These are phyloP conservation scores for Fusarium clavum DNA, from an alignment of 2,329 filamentous ascomycete genomes.

Conservation along the genomic window DNA sequence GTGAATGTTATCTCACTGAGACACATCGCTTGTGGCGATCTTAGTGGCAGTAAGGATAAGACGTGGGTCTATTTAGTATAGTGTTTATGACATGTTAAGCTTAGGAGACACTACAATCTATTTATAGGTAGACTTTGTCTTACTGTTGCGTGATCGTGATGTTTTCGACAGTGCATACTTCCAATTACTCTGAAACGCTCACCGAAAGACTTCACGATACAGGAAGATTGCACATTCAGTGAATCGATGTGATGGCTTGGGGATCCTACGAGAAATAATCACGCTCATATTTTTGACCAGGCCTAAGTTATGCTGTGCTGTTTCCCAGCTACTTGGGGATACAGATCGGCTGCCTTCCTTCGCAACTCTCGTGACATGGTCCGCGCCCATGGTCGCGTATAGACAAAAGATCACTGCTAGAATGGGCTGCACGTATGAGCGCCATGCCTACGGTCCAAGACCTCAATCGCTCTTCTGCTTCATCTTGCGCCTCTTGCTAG, in stretches of 20 bases:
- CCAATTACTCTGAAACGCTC: background rate
- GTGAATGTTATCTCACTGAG: background rate
- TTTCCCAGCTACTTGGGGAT: accelerated
- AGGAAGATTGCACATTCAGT: accelerated
- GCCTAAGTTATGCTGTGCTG: background rate
- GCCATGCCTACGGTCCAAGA: background rate
- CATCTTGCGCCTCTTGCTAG: background rate
- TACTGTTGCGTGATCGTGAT: accelerated
- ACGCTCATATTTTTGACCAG: background rate
- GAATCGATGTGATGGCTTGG: accelerated
- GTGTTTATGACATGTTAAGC: background rate
- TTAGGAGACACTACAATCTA: accelerated
- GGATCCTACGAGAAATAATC: background rate
- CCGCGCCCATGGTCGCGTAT: background rate
- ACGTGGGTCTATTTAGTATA: accelerated
- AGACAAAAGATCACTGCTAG: background rate
- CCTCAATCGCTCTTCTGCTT: background rate
- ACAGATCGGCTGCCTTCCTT: background rate
- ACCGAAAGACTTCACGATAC: accelerated
- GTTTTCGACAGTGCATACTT: background rate
- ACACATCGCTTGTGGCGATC: too few species aligned
- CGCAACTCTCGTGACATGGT: background rate
- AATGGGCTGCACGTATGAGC: background rate
- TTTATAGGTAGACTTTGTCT: background rate
- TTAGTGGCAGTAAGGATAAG: background rate